A percentile compares a stretch with the other conserved stretches of the same genome.
phyloP scores from a whole-genome alignment of 176 grass and related monocot species.

The Phyllostachys edulis region DNA sequence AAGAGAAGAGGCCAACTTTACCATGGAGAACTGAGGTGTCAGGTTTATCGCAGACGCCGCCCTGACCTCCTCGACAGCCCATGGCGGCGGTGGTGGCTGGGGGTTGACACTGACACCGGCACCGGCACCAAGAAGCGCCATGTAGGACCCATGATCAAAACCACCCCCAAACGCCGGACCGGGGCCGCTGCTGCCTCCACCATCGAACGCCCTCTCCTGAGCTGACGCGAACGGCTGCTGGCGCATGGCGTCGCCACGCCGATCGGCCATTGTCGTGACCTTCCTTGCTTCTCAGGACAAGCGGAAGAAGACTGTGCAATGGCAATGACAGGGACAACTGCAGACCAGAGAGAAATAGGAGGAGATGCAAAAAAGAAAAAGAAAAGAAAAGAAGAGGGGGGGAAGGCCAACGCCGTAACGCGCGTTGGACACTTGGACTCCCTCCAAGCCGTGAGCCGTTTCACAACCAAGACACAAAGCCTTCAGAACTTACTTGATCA shows the following conservation, averaged over 20 bases:
- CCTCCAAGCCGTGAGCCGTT: background rate
- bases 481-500: background rate
- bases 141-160: slow-evolving; percentile 41
- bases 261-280: slow-evolving; percentile 34
- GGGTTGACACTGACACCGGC: slow-evolving; percentile 18
- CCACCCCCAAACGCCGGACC: slow-evolving; percentile 18
- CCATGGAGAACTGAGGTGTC: slow-evolving; percentile 45
- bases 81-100: slow-evolving; percentile 6
- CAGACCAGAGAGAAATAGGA: background rate
- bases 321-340: slow-evolving; percentile 32
- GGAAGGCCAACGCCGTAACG: background rate
- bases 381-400: background rate
- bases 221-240: slow-evolving; percentile 32
- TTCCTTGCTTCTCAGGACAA: slow-evolving; percentile 8
- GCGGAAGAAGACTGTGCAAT: background rate
- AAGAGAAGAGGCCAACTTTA: background rate
- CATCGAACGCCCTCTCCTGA: slow-evolving; percentile 46
- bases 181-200: slow-evolving; percentile 20
- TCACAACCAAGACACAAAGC: background rate
- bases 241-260: slow-evolving; percentile 9
- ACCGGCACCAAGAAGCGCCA: slow-evolving; percentile 34
- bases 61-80: slow-evolving; percentile 30
- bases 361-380: background rate
- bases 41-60: slow-evolving; percentile 13
- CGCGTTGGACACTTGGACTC: slow-evolving; percentile 2